These are phyloP conservation scores for Cucumis melo DNA, from an alignment of 306 rosid genomes.

Conservation along the genomic window DNA sequence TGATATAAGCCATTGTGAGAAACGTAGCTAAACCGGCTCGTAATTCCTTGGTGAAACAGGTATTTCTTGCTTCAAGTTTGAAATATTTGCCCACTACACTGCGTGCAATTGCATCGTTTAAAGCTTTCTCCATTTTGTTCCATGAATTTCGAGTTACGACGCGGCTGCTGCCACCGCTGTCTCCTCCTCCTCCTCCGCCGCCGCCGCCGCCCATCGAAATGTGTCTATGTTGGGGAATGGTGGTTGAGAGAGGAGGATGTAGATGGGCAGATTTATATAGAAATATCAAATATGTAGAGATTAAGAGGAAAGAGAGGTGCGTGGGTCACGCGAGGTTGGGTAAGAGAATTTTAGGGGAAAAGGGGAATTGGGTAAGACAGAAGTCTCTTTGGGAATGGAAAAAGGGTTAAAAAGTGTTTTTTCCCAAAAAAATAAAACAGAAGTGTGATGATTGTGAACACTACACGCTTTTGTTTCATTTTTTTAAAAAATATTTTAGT, in stretches of 20 bases:
- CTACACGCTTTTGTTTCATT: neutral
- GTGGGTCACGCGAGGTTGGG: neutral
- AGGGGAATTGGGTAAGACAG: neutral
- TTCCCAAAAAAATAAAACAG: neutral
- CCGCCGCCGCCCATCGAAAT: constrained; percentile 16
- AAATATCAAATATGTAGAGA: constrained; percentile 19
- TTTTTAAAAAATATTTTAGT: no score
- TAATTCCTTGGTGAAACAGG: constrained; percentile 48
- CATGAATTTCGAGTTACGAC: constrained; percentile 20
- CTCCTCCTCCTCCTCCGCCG: constrained; percentile 14
- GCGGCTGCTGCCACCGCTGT: neutral
- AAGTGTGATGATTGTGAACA: neutral
- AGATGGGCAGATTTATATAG: constrained; percentile 1
- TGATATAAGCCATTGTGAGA: constrained; percentile 92
- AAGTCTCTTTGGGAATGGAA: neutral
- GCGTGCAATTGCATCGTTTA: constrained; percentile 37
- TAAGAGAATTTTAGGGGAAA: neutral
- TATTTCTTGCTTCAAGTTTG: constrained; percentile 58
- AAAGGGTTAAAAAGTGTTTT: neutral
- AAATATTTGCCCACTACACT: constrained; percentile 53
- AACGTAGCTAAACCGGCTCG: constrained; percentile 84
- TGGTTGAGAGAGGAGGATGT: neutral
- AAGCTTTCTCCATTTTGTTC: constrained; percentile 26
- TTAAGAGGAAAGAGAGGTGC: neutral
- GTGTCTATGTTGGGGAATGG: neutral